Conservation (phyloP, 148 eudicot species). For the Chenopodium berlandieri region DNA sequence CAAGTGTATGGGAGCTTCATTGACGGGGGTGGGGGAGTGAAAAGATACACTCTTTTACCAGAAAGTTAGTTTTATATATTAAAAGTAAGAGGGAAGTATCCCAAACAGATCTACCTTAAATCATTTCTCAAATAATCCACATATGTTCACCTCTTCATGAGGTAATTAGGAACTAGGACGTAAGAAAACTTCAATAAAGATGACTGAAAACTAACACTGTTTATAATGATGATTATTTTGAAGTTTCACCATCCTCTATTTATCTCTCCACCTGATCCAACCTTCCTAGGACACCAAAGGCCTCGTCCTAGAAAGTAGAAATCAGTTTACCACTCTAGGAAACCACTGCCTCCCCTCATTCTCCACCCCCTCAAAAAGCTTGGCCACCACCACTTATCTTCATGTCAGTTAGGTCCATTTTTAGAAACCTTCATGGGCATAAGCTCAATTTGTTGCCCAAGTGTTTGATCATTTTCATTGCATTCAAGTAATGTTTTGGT, state of each 20-base stretch:
- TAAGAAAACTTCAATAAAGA: not conserved
- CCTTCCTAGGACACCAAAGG: not conserved
- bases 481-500: too few relatives aligned
- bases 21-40: not conserved
- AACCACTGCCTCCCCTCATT: not conserved
- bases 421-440: not conserved
- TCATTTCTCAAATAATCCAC: not conserved
- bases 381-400: not conserved
- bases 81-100: not conserved
- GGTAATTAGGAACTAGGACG: not conserved
- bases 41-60: not conserved
- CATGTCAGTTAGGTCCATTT: not conserved
- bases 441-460: not conserved
- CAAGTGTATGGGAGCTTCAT: not conserved
- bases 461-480: not conserved
- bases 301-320: too few relatives aligned
- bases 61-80: not conserved
- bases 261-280: not conserved
- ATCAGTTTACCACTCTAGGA: not conserved
- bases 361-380: not conserved
- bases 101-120: not conserved
- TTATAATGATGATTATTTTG: not conserved
- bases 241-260: not conserved
- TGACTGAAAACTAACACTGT: not conserved
- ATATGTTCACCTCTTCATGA: not conserved